Evolutionary conservation across 345 rosid species (phyloP).

Genomic region (Sisymbrium irio): DNA sequence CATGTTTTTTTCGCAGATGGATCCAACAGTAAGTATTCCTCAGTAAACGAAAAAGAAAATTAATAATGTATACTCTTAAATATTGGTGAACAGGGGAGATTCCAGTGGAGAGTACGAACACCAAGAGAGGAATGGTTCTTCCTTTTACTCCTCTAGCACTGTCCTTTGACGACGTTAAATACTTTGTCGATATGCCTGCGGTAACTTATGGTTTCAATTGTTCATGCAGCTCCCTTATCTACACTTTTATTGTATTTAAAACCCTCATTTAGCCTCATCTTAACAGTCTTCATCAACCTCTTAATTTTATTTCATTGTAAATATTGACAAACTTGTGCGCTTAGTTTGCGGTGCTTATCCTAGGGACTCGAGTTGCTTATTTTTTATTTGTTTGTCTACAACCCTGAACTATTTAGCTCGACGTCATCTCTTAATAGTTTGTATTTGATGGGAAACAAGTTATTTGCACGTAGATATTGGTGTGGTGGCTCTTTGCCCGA

Average conservation of each 20-base stretch:
- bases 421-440: no score
- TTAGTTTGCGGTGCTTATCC: no score
- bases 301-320: no score
- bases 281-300: no score
- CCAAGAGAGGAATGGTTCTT: slow-evolving; percentile 77
- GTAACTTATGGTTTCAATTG: slow-evolving; percentile 45
- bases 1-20: background rate
- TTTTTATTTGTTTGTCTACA: no score
- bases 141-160: slow-evolving; percentile 78
- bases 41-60: background rate
- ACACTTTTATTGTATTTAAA: no score
- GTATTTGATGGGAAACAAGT: slow-evolving; percentile 99
- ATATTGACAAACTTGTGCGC: no score
- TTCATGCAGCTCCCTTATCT: no score
- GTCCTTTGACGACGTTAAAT: slow-evolving; percentile 68
- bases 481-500: slow-evolving; percentile 90
- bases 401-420: no score
- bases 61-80: background rate
- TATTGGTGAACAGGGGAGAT: slow-evolving; percentile 44
- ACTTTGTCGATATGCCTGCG: slow-evolving; percentile 77
- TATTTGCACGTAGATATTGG: slow-evolving; percentile 87
- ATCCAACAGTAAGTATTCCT: slow-evolving; percentile 8
- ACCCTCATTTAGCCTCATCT: no score
- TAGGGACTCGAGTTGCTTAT: no score
- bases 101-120: slow-evolving; percentile 35